Evolutionary conservation across 371 early-diverging fungal genomes (phyloP), one percentile per base, ranked within the genome.

Genomic region (Syncephalastrum sp.): DNA sequence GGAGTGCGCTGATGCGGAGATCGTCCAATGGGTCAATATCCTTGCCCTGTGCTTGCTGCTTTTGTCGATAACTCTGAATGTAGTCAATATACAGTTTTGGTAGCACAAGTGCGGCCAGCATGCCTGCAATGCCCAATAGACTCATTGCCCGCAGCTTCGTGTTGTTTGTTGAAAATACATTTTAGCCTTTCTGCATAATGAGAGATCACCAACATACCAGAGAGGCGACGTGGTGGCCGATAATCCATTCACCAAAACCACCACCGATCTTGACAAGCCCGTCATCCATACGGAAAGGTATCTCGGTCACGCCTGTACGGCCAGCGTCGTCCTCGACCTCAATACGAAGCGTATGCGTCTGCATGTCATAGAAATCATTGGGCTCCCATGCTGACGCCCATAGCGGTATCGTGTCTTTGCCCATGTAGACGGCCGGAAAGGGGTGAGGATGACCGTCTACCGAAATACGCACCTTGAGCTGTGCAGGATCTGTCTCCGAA

Each of bases 341-440:
- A 14, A 92, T 77, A 7, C 66, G 62, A 4, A 94, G 29, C 21
- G 59, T 56, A 57, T 95, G 95, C 5, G 79, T 70, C 33, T 64
- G 50, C 21, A 79, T 82, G 50, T 87, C 88, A 61, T 88, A 75
- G 54, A 73, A 92, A 12, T 55, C 38, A 8, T 59, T 59, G 3
- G 93, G 84, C 56, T 88, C 74, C 94, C 95, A 95, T 15, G 74
- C 75, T 2, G 76, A 64, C 0, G 74, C 78, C 84, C 90, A 93
- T 12, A 94, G 79, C 13, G 92, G 92, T 8, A 81, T 59, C 44
- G 76, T 74, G 2, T 69, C 77, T 5, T 70, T 56, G 7, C 75
- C 82, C 4, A 68, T 70, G 53, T 63, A 72, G 3, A 53, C 42
- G 14, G 69, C 81, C 46, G 68, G 54, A 42, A 64, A 63, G 43